Percentiles rank a stretch among this genome's conserved stretches.
phyloP scores from a whole-genome alignment of 2,329 filamentous ascomycete species.

The Arthrobotrys sphaeroides region DNA sequence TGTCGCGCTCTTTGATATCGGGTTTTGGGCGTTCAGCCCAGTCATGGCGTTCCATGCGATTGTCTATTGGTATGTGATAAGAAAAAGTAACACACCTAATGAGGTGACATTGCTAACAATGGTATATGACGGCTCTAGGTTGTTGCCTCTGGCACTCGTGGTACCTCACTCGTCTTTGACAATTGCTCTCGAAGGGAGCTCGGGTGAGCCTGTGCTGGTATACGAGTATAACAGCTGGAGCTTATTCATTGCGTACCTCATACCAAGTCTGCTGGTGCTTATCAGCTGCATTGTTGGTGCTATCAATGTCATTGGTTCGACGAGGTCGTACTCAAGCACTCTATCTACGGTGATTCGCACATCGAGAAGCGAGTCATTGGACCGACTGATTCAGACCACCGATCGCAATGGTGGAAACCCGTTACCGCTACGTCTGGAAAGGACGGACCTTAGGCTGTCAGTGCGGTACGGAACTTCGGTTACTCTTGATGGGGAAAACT shows the following conservation, averaged over 20 bases:
- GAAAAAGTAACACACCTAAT: conserved; percentile 5
- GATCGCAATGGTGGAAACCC: conserved; percentile 22
- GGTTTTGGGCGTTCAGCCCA: conserved; percentile 34
- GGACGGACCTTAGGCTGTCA: conserved; percentile 20
- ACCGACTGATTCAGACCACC: background rate
- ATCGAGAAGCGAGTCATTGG: conserved; percentile 4
- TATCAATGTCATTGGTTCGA: background rate
- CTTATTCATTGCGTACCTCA: conserved; percentile 31
- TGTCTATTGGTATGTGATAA: conserved; percentile 22
- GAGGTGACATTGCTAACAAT: background rate
- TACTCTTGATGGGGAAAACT: conserved; percentile 18
- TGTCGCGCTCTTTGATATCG: conserved; percentile 23
- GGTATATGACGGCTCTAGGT: conserved; percentile 6
- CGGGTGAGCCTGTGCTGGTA: background rate
- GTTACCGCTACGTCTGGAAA: conserved; percentile 2
- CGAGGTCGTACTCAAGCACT: conserved; percentile 29
- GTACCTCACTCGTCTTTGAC: background rate
- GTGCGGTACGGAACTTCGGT: conserved; percentile 26
- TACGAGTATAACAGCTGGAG: conserved; percentile 21
- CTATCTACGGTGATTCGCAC: conserved; percentile 38
- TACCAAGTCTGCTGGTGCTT: conserved; percentile 17
- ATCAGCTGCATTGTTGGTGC: conserved; percentile 12
- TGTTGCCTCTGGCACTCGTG: conserved; percentile 26
- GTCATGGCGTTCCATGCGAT: conserved; percentile 17
- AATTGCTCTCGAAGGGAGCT: background rate